A percentile compares a stretch with the other conserved stretches of the same genome.
phyloP scores from a whole-genome alignment of 2,329 filamentous ascomycete species.

The Cercospora sp. region DNA sequence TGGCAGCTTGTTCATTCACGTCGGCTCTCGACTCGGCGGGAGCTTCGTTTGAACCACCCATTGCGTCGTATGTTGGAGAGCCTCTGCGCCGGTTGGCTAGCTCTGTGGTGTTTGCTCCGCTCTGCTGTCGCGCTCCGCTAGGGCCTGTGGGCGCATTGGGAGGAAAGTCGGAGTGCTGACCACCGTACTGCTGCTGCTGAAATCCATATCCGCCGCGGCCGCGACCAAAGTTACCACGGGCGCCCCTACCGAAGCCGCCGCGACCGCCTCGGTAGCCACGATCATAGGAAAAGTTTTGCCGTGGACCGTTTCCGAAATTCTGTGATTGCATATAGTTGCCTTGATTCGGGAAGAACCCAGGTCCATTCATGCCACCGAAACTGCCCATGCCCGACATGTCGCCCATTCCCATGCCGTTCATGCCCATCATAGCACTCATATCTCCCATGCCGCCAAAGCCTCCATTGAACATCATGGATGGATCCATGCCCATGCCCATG shows the following conservation, averaged over 20 bases:
- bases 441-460: conserved; percentile 69
- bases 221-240: conserved; percentile 28
- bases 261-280: conserved; percentile 65
- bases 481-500: conserved; percentile 76
- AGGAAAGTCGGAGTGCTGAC: conserved; percentile 21
- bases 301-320: conserved; percentile 37
- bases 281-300: conserved; percentile 59
- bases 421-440: conserved; percentile 68
- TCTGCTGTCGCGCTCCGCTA: conserved; percentile 19
- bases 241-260: conserved; percentile 44
- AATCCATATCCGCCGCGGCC: conserved; percentile 33
- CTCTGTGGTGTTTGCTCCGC: conserved; percentile 24
- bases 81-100: conserved; percentile 26
- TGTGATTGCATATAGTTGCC: conserved; percentile 53
- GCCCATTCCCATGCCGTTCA: conserved; percentile 66
- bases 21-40: conserved; percentile 18
- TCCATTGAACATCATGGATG: conserved; percentile 67
- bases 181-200: conserved; percentile 31
- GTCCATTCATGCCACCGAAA: conserved; percentile 70
- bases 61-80: conserved; percentile 35
- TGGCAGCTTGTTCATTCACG: conserved; percentile 18
- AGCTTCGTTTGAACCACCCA: conserved; percentile 24
- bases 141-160: conserved; percentile 25
- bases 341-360: conserved; percentile 51
- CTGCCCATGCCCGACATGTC: conserved; percentile 60